Base-by-base conservation (phyloP, 1,284 basidiomycete genomes). In the Ustilago nuda region DNA sequence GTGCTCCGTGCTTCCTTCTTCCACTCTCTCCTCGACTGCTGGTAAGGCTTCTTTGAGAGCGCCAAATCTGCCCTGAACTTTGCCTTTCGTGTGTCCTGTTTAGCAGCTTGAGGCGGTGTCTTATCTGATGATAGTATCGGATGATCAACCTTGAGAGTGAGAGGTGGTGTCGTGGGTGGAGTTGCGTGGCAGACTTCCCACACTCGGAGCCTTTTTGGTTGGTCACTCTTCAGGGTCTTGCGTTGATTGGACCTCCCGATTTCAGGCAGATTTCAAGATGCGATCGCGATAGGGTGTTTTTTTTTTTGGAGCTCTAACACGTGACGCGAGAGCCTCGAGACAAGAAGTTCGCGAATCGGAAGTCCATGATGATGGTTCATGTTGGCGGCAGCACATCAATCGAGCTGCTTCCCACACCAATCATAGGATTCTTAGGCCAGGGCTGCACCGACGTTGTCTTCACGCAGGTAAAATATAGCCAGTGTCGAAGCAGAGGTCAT, bases 141-240 rank as follows among this genome's bases (percentile, higher is more conserved):
- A 19, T 7, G 43, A 19, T 45, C 36, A 17, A 30, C 8, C 48
- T 50, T 19, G 23, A 23, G 9, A 50, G 27, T 23, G 30, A 17
- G 9, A 41, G 9, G 41, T 45, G 39, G 37, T 56, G 27, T 45
- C 17, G 55, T 17, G 23, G 27, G 2, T n/a, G 55, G 19, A 43
- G 41, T 17, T 57, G 17, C 37, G n/a, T 19, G 19, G n/a, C n/a
- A 15, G 33, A 12, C 19, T 27, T 32, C 19, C 23, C 52, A 11
- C 2, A 48, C 62, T 68, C 71, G 71, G 71, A 73, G 71, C 71
- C 71, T 73, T 75, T 75, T 66, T 53, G 56, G 54, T 54, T 45
- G 8, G 17, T 52, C 6, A 11, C 33, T 15, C 35, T 56, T 30
- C 12, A 65, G 63, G 62, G 62, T 66, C 19, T 19, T 60, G 37